Conservation (phyloP, 139 green algal species). For the Choricystis sp. region DNA sequence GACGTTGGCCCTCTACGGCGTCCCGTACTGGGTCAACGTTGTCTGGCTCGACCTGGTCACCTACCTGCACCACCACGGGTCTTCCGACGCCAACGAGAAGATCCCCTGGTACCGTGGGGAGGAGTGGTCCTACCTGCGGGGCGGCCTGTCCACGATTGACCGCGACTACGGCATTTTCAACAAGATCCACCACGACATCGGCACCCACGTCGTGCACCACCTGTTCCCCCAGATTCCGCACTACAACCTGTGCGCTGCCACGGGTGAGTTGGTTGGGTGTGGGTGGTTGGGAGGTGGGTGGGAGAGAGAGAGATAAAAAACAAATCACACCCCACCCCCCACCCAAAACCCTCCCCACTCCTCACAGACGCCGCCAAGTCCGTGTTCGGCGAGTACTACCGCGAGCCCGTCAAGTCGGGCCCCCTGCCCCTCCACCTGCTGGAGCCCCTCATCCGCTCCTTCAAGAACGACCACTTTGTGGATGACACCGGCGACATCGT, state of each 20-base stretch:
- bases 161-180: conserved; percentile 94
- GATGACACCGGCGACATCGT: conserved; percentile 63
- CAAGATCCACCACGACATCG: conserved; percentile 94
- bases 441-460: conserved; percentile 50
- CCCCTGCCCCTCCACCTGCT: conserved; percentile 65
- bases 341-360: no score
- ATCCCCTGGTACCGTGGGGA: conserved; percentile 83
- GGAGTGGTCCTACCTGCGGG: conserved; percentile 87
- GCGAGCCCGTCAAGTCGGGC: conserved; percentile 53
- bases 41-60: conserved; percentile 91
- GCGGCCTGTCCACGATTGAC: conserved; percentile 80
- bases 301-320: no score
- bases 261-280: conserved; percentile 72
- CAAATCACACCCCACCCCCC: no score
- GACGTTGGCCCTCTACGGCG: conserved; percentile 80
- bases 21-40: conserved; percentile 81
- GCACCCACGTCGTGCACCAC: conserved; percentile 89
- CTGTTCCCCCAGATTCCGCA: conserved; percentile 89
- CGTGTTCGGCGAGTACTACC: conserved; percentile 60
- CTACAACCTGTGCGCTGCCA: conserved; percentile 82
- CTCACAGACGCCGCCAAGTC: not conserved
- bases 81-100: conserved; percentile 45
- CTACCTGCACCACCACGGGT: conserved; percentile 90
- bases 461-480: conserved; percentile 78
- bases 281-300: not conserved